A percentile compares a stretch with the other conserved stretches of the same genome.
Conservation (phyloP, 345 rosid species). For the Euphorbia tirucalli region DNA sequence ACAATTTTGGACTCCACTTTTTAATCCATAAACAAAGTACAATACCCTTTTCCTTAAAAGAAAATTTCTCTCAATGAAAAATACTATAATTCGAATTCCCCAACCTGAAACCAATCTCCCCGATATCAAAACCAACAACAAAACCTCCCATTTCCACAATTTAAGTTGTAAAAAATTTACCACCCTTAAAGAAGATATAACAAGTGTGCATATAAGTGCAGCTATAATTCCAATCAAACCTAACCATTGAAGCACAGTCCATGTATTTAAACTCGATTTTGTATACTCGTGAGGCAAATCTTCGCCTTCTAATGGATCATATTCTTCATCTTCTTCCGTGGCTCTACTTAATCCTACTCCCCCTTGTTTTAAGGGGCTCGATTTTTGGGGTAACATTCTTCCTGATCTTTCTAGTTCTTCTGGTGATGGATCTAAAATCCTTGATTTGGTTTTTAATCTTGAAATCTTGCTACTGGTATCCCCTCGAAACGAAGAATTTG, state of each 20-base stretch:
- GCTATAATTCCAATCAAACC: conserved; percentile 53
- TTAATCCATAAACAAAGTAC: conserved; percentile 80
- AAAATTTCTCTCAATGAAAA: conserved; percentile 78
- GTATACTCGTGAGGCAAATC: conserved; percentile 74
- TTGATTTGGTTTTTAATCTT: conserved; percentile 56
- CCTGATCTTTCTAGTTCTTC: conserved; percentile 43
- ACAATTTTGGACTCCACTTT: conserved; percentile 81
- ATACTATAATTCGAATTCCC: conserved; percentile 73
- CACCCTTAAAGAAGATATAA: conserved; percentile 33
- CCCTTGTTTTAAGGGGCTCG: conserved; percentile 58
- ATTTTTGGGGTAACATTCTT: conserved; percentile 36
- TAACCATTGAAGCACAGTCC: conserved; percentile 65
- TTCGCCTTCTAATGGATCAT: conserved; percentile 60
- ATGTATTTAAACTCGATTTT: conserved; percentile 31
- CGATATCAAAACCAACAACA: conserved; percentile 71
- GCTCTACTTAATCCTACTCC: conserved; percentile 21
- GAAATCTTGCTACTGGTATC: conserved; percentile 38
- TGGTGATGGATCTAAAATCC: conserved; percentile 67
- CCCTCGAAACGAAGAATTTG: conserved; percentile 48
- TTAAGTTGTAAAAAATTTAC: conserved; percentile 46
- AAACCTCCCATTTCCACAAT: conserved; percentile 87
- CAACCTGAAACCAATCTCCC: conserved; percentile 87
- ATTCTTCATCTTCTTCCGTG: conserved; percentile 62
- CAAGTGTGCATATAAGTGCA: conserved; percentile 49
- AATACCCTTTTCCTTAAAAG: conserved; percentile 63